These are phyloP conservation scores for Dinochytrium kinnereticum DNA, from an alignment of 371 early-diverging fungal genomes.

Conservation along the genomic window DNA sequence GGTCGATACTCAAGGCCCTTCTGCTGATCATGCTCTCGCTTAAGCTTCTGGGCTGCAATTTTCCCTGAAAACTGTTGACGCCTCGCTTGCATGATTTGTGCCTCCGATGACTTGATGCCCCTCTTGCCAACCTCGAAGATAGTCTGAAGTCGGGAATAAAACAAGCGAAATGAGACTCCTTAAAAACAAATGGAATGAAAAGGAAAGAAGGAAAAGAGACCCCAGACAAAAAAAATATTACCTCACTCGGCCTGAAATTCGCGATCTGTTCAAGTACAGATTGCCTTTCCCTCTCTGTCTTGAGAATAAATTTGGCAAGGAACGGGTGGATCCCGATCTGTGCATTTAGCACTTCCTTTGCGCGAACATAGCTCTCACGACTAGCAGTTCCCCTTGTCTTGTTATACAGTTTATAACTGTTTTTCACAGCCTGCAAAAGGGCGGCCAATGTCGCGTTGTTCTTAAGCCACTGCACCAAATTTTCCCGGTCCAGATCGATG, in stretches of 20 bases:
- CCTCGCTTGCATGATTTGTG: slow-evolving; percentile 81
- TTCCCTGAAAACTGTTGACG: slow-evolving; percentile 64
- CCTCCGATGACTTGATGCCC: slow-evolving; percentile 75
- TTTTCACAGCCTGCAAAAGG: slow-evolving; percentile 68
- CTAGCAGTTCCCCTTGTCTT: slow-evolving; percentile 80
- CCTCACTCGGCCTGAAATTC: slow-evolving; percentile 32
- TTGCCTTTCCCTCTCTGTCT: slow-evolving; percentile 24
- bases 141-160: no score
- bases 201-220: slow-evolving; percentile 37
- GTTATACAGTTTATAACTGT: slow-evolving; percentile 86
- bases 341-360: slow-evolving; percentile 77
- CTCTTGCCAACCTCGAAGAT: slow-evolving; percentile 89
- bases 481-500: slow-evolving; percentile 74
- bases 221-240: slow-evolving; percentile 13
- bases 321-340: slow-evolving; percentile 80
- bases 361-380: slow-evolving; percentile 79
- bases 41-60: slow-evolving; percentile 54
- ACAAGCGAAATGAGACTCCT: background rate
- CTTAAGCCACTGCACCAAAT: slow-evolving; percentile 64
- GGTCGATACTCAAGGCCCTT: slow-evolving; percentile 26
- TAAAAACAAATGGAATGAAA: background rate
- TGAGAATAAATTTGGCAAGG: slow-evolving; percentile 44
- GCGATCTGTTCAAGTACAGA: slow-evolving; percentile 27
- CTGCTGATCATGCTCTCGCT: slow-evolving; percentile 22
- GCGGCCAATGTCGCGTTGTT: slow-evolving; percentile 69